Base-by-base conservation (phyloP, 306 rosid genomes). In the Castanospermum australe region DNA sequence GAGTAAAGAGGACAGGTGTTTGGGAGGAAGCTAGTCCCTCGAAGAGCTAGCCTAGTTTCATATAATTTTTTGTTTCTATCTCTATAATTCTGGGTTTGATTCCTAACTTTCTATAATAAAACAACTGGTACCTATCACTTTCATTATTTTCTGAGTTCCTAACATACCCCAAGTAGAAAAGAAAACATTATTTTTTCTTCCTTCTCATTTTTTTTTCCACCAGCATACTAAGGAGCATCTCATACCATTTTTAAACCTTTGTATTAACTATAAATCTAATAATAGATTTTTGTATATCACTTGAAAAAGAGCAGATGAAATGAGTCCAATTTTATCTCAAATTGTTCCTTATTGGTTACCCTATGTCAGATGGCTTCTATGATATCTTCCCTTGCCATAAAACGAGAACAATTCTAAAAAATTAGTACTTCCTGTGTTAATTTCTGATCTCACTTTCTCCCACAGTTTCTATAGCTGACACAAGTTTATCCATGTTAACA, bases 161-260 rank as follows among this genome's bases (percentile, higher is more conserved):
- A n/a, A n/a, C n/a, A n/a, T n/a, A n/a, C n/a, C n/a, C 32, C n/a
- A 47, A 48, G 47, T 36, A 59, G 70, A 20, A 15, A 50, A 79
- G 57, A 50, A 73, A 52, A 42, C 25, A 6, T 41, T 32, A 45
- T 59, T 48, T n/a, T 71, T 73, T 41, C 11, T 62, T 61, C 56
- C 25, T 33, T 21, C 21, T 76, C 35, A 10, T 30, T 0, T 10
- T 63, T 75, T 13, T 45, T 38, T 5, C 35, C 20, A 20, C 17
- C 59, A 60, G 24, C 45, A 17, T 30, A 75, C 48, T 61, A 30
- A 55, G 20, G 48, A 61, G 36, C 39, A 61, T 20, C 12, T 44
- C 55, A 50, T 44, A 62, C 25, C 67, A 78, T 41, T 12, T 30
- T 17, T 67, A 78, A 78, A 78, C 59, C 75, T 38, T 24, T 30